Evolutionary conservation across 2,329 filamentous ascomycete genomes (phyloP).

Genomic region (Thermomyces lanuginosus): DNA sequence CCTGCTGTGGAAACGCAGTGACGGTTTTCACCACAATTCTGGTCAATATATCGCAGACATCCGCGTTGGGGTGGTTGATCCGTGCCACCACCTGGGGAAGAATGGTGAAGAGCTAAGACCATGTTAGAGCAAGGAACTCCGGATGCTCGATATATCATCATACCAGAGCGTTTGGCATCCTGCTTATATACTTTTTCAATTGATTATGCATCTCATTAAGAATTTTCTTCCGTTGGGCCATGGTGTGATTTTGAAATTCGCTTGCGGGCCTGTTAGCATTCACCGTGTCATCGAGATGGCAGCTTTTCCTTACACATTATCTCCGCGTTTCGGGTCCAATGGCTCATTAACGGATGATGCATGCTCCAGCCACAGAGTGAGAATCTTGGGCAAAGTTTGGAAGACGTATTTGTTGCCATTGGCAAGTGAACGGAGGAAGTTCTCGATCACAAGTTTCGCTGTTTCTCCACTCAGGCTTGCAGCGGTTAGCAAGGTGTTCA

Average conservation of each 20-base stretch:
- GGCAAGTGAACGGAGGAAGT: constrained; percentile 71
- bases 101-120: constrained; percentile 37
- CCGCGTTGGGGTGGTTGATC: constrained; percentile 68
- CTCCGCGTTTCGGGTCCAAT: constrained; percentile 34
- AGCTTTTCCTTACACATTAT: constrained; percentile 23
- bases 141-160: constrained; percentile 4
- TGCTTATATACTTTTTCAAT: constrained; percentile 58
- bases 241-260: constrained; percentile 32
- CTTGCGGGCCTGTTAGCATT: constrained; percentile 11
- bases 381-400: constrained; percentile 75
- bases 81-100: constrained; percentile 90
- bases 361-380: constrained; percentile 90
- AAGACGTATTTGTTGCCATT: constrained; percentile 93
- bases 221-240: constrained; percentile 42
- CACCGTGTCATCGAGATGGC: constrained; percentile 2
- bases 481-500: constrained; percentile 9
- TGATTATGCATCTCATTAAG: constrained; percentile 56
- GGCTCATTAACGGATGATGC: constrained; percentile 56
- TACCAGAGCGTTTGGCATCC: constrained; percentile 32
- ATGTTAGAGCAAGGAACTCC: constrained; percentile 10
- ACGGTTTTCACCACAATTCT: constrained; percentile 78
- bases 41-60: constrained; percentile 61
- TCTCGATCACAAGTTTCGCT: constrained; percentile 79
- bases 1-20: constrained; percentile 70
- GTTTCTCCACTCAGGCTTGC: constrained; percentile 57